Conservation (phyloP, 495 filamentous ascomycete genomes). For the Xylona heveae region DNA sequence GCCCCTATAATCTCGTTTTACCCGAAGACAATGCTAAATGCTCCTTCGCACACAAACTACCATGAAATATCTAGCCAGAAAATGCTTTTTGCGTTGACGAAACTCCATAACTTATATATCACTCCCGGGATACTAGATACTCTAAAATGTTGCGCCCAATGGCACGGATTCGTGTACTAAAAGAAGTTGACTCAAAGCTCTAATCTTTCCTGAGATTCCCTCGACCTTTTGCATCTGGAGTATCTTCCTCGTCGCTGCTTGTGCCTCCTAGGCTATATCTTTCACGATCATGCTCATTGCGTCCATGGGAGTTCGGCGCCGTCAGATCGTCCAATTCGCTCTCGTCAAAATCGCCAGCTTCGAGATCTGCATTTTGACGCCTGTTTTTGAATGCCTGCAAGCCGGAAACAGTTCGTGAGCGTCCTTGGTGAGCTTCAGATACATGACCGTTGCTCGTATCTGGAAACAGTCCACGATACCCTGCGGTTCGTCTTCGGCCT, state of each 20-base stretch:
- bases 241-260: constrained; percentile 4
- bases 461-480: constrained; percentile 24
- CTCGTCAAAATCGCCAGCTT: constrained; percentile 81
- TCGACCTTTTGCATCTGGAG: too few species aligned
- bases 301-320: constrained; percentile 8
- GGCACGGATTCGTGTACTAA: too few species aligned
- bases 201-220: too few species aligned
- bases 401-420: constrained; percentile 25
- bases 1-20: too few species aligned
- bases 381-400: constrained; percentile 25
- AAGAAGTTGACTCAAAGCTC: too few species aligned
- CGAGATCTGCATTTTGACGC: constrained; percentile 44
- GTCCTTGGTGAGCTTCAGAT: constrained; percentile 13
- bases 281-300: constrained; percentile 3
- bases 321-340: constrained; percentile 62
- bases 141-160: too few species aligned
- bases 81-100: too few species aligned
- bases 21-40: too few species aligned
- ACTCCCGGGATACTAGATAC: too few species aligned
- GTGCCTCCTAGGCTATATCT: constrained; percentile 3
- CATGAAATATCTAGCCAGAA: too few species aligned
- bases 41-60: too few species aligned
- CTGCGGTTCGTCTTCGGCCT: constrained; percentile 32
- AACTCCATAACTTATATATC: too few species aligned
- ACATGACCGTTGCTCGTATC: constrained; percentile 13